These are phyloP conservation scores for Schwanniomyces polymorphus DNA, from an alignment of 805 yeast genomes.

Conservation along the genomic window DNA sequence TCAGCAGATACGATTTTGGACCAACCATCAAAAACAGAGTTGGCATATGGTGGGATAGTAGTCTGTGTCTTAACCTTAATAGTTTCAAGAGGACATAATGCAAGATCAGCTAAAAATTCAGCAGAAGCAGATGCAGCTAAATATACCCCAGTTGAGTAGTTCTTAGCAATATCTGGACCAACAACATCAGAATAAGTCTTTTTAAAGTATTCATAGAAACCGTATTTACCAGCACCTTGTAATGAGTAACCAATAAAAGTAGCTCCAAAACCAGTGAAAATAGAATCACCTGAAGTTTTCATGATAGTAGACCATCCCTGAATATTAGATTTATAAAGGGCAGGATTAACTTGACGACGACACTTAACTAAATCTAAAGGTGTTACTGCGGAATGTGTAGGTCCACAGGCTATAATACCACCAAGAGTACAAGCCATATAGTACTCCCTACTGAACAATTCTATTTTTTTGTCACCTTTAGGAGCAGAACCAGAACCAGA, in stretches of 20 bases:
- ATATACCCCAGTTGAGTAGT: conserved; percentile 72
- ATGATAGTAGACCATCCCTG: conserved; percentile 82
- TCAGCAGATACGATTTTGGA: conserved; percentile 62
- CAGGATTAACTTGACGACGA: conserved; percentile 83
- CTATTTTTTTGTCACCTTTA: conserved; percentile 25
- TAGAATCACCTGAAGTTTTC: conserved; percentile 73
- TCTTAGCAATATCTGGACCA: conserved; percentile 61
- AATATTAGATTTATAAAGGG: conserved; percentile 69
- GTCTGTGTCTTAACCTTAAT: conserved; percentile 94
- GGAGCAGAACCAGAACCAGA: conserved; percentile 10
- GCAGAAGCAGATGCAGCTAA: conserved; percentile 90
- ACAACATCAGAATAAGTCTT: conserved; percentile 66
- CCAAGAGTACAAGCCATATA: conserved; percentile 75
- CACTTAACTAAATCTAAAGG: conserved; percentile 94
- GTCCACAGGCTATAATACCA: conserved; percentile 90
- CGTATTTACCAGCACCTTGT: conserved; percentile 98
- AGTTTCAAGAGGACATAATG: conserved; percentile 92
- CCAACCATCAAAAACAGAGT: conserved; percentile 64
- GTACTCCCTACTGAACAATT: conserved; percentile 61
- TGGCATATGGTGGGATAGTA: conserved; percentile 82
- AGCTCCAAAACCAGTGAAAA: conserved; percentile 89
- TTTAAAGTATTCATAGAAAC: conserved; percentile 90
- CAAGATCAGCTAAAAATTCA: conserved; percentile 87
- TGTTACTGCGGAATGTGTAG: conserved; percentile 91
- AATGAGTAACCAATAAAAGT: conserved; percentile 90